These are phyloP conservation scores for Colletotrichum orchidophilum DNA, from an alignment of 2,329 filamentous ascomycete species.

Conservation along the genomic window DNA sequence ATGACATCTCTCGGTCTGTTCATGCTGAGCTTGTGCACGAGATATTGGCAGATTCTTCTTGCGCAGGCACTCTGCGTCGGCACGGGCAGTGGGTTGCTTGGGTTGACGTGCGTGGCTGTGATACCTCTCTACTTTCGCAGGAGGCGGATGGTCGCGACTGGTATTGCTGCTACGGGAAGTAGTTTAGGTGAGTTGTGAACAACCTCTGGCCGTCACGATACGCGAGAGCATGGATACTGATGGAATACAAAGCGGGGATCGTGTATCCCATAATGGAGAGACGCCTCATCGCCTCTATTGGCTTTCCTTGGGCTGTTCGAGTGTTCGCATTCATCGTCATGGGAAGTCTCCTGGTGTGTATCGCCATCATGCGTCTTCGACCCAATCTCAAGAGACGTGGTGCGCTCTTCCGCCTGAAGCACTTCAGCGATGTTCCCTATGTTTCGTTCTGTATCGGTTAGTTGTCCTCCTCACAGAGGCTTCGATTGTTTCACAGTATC, in stretches of 20 bases:
- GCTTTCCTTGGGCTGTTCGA: conserved; percentile 25
- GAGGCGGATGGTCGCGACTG: conserved; percentile 42
- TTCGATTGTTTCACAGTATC: too few relatives aligned
- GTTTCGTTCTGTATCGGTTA: conserved; percentile 22
- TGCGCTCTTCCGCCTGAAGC: conserved; percentile 18
- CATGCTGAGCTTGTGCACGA: conserved; percentile 46
- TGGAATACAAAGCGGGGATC: neutral
- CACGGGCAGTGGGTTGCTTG: conserved; percentile 52
- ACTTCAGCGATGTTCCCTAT: conserved; percentile 14
- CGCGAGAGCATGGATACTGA: neutral
- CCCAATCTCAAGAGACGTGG: conserved; percentile 24
- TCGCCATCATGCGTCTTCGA: conserved; percentile 20
- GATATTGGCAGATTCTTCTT: conserved; percentile 56
- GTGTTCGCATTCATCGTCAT: conserved; percentile 28
- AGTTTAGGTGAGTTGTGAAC: conserved; percentile 38
- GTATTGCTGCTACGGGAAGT: conserved; percentile 45
- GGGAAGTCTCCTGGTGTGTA: conserved; percentile 19
- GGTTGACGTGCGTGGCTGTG: conserved; percentile 47
- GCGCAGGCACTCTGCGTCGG: conserved; percentile 57
- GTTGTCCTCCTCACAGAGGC: neutral
- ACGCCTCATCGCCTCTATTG: conserved; percentile 14
- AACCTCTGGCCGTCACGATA: too few relatives aligned
- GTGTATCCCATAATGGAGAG: conserved; percentile 25
- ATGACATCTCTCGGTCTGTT: conserved; percentile 58
- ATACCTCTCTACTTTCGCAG: conserved; percentile 45